Evolutionary conservation across 2,329 filamentous ascomycete species (phyloP).

Genomic region (Escovopsis weberi): DNA sequence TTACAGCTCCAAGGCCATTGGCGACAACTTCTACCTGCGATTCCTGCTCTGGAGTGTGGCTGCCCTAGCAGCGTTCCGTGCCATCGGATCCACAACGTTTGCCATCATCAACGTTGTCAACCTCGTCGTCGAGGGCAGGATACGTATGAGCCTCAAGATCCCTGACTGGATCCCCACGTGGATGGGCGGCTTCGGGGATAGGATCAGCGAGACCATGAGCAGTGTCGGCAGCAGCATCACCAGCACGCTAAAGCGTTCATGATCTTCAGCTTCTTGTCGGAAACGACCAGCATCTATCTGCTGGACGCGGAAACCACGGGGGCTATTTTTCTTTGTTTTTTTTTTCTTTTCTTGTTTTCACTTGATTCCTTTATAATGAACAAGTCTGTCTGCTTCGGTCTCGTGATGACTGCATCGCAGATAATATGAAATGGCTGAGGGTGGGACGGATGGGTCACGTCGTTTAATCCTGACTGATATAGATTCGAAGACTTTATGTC

Average conservation of each 20-base stretch:
- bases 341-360: conserved; percentile 6
- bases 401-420: background rate
- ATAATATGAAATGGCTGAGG: background rate
- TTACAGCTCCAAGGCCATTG: conserved; percentile 57
- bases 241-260: conserved; percentile 21
- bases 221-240: conserved; percentile 33
- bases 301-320: background rate
- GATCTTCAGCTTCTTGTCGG: background rate
- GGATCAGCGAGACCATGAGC: conserved; percentile 33
- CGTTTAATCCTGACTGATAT: too few relatives aligned
- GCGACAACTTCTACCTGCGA: conserved; percentile 76
- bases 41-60: conserved; percentile 93
- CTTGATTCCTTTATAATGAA: conserved; percentile 2
- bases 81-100: conserved; percentile 68
- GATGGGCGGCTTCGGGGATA: conserved; percentile 28
- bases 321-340: background rate
- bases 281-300: background rate
- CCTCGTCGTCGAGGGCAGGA: conserved; percentile 71
- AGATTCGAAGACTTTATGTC: too few relatives aligned
- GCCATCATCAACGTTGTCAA: conserved; percentile 74
- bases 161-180: conserved; percentile 34
- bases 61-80: conserved; percentile 72
- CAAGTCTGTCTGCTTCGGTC: conserved; percentile 1
- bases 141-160: conserved; percentile 43
- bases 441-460: background rate